Base-by-base conservation (phyloP, 768 basidiomycete genomes). In the Lyophyllum shimeji region DNA sequence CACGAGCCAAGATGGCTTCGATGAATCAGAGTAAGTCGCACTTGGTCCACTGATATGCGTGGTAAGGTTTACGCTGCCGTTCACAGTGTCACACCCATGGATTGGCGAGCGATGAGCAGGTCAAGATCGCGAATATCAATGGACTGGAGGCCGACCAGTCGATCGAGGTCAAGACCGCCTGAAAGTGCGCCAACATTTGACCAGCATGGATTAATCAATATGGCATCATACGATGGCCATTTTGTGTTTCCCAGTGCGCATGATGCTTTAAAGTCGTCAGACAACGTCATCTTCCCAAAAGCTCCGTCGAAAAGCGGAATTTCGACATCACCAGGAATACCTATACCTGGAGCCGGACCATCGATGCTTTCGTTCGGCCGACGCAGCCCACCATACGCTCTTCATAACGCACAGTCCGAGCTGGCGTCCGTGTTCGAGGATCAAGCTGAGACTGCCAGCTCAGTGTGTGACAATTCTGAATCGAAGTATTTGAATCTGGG, bases 61-160 rank as follows among this genome's bases (percentile, higher is more conserved):
- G 46, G 23, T 40, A 39, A 53, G n/a, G 13, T 50, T 50, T 31
- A 18, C 46, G 48, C 21, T n/a, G 46, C n/a, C 47, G 31, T 43
- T 31, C 44, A 51, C 55, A 86, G 86, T 56, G 75, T 77, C 52
- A 80, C 82, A 44, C 74, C 85, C 24, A 97, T 97, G 94, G 95
- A 96, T 66, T 97, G 94, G 95, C 81, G 93, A 47, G 86, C 90
- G 29, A 85, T 93, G 68, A 95, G 93, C 71, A 82, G 94, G 60
- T 96, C 94, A 23, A 83, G 93, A 64, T 95, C 94, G 13, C 84
- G 94, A 21, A 87, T 88, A 63, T 87, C 90, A 20, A 93, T 95
- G 90, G 93, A 95, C 69, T 95, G 93, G 93, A 79, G 87, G 54
- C 86, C 90, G 31, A 73, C 85, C 50, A 86, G 84, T 71, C 85